Evolutionary conservation across 2,329 filamentous ascomycete genomes (phyloP), one percentile per base, ranked within the genome.

Genomic region (Sporothrix pseudoabietina): DNA sequence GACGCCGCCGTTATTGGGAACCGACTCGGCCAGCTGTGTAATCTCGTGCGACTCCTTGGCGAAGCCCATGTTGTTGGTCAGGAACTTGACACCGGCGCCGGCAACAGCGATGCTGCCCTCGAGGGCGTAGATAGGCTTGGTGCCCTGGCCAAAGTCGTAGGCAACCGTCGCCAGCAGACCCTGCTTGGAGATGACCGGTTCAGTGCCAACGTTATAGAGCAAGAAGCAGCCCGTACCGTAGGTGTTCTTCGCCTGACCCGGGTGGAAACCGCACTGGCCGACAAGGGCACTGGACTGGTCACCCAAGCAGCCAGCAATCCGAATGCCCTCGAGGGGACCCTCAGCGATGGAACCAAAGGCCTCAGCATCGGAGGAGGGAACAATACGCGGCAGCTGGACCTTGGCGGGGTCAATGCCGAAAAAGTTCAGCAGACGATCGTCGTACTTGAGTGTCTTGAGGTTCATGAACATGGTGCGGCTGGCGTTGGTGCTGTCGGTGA

Each of bases 401-500:
- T 94, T 95, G 72, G 84, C 86, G 68, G 78, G 80, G 78, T 89
- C 87, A 75, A 97, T 87, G 63, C 88, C 88, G 82, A 97, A 97
- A 83, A 97, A 97, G 32, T 89, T 83, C 35, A 97, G 84, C 35
- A 97, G 86, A 55, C 86, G 86, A 73, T 94, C 89, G 80, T 95
- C 93, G 82, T 97, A 97, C 78, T 94, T 82, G 74, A 94, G 86
- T 12, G 90, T 94, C 77, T 90, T 87, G 71, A 97, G 86, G 82
- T 97, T 94, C 91, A 97, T 94, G 82, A 97, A 96, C 94, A 97
- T 97, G 75, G 94, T 97, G 79, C 94, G 87, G 71, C 92, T 95
- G 26, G 94, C 94, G 80, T 97, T 97, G 75, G 92, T 94, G 66
- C 91, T 89, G 81, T 97, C 94, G 0, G 94, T 96, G 73, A 97